These are phyloP conservation scores for Bryoerythrophyllum caledonicum DNA, from an alignment of 225 moss, liverwort and hornwort genomes.

Conservation along the genomic window DNA sequence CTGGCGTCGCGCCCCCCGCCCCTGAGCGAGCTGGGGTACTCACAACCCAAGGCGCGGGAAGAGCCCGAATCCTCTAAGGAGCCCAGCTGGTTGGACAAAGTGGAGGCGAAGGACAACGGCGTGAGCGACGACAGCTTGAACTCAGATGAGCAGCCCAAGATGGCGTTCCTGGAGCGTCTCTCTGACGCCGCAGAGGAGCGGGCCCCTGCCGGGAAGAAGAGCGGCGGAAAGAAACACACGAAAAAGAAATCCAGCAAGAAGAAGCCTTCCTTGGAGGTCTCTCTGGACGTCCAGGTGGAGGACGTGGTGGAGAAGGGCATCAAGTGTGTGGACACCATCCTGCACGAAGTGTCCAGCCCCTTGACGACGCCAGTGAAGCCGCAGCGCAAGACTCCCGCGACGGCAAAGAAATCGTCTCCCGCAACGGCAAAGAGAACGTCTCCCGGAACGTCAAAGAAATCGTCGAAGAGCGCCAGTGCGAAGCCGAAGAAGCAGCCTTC, in stretches of 20 bases:
- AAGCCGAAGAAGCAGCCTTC: constrained; percentile 19
- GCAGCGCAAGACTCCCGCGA: constrained; percentile 17
- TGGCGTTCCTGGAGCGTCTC: constrained; percentile 33
- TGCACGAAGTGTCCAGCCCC: constrained; percentile 33
- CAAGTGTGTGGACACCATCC: constrained; percentile 29
- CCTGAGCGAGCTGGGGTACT: constrained; percentile 48
- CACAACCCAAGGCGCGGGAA: constrained; percentile 25
- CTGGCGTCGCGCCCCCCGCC: constrained; percentile 23
- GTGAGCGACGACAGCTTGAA: constrained; percentile 32
- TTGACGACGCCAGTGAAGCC: constrained; percentile 32
- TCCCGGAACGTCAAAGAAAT: constrained; percentile 16
- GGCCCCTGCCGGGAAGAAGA: constrained; percentile 9
- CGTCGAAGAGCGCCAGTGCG: constrained; percentile 8
- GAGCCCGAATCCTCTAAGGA: constrained; percentile 27
- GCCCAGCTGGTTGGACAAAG: constrained; percentile 35
- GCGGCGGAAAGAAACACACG: constrained; percentile 29
- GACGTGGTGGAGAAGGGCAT: constrained; percentile 50
- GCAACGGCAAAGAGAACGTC: constrained; percentile 17
- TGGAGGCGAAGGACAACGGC: constrained; percentile 26
- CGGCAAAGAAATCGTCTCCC: constrained; percentile 14
- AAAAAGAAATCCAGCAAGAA: constrained; percentile 31
- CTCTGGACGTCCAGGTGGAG: constrained; percentile 37
- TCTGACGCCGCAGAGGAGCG: constrained; percentile 30
- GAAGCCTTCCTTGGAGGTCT: constrained; percentile 35
- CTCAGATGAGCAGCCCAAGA: constrained; percentile 26